These are phyloP conservation scores for Blastobotrys americana DNA, from an alignment of 805 yeast species.

Conservation along the genomic window DNA sequence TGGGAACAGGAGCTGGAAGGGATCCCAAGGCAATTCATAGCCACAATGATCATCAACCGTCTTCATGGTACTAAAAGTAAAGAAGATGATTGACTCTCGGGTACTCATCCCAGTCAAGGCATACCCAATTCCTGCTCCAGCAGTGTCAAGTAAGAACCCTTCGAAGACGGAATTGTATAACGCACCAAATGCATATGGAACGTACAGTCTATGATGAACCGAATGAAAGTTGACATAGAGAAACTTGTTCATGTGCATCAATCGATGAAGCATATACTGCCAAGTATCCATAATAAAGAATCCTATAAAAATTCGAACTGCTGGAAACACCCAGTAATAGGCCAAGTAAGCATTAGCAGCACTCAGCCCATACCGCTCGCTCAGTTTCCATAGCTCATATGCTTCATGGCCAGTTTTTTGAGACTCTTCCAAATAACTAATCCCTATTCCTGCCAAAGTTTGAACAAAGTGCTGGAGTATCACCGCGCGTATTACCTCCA, in stretches of 20 bases:
- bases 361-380: slow-evolving; percentile 30
- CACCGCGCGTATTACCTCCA: slow-evolving; percentile 74
- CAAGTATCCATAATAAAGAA: slow-evolving; percentile 81
- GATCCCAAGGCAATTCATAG: slow-evolving; percentile 86
- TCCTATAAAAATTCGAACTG: slow-evolving; percentile 51
- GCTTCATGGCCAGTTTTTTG: slow-evolving; percentile 44
- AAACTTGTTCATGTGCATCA: slow-evolving; percentile 75
- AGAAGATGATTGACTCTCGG: slow-evolving; percentile 68
- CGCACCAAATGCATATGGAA: slow-evolving; percentile 96
- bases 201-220: slow-evolving; percentile 87
- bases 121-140: slow-evolving; percentile 84
- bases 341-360: slow-evolving; percentile 37
- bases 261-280: slow-evolving; percentile 87
- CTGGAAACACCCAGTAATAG: slow-evolving; percentile 61
- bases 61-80: slow-evolving; percentile 84
- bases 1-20: slow-evolving; percentile 85
- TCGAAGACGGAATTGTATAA: slow-evolving; percentile 90
- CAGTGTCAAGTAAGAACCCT: slow-evolving; percentile 85
- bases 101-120: slow-evolving; percentile 56
- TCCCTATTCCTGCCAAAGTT: slow-evolving; percentile 55
- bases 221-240: slow-evolving; percentile 83
- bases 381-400: slow-evolving; percentile 40
- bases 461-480: slow-evolving; percentile 79
- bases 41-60: slow-evolving; percentile 99
- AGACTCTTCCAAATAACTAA: slow-evolving; percentile 48